Base-by-base conservation (phyloP, 768 basidiomycete genomes). In the Sistotremastrum niveocremeum region DNA sequence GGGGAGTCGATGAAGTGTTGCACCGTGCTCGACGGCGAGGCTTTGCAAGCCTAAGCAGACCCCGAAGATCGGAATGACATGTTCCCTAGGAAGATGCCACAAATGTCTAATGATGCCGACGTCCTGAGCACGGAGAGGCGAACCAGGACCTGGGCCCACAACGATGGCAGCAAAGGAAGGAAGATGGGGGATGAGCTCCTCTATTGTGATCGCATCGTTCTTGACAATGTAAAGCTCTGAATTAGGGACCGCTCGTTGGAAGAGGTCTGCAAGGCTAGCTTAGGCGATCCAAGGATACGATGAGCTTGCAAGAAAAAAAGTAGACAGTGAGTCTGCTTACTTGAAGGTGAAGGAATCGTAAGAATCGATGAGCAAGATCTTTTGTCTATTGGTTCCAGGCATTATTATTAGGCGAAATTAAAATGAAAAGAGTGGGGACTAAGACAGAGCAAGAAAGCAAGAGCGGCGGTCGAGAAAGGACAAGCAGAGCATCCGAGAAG, bases 321-420 rank as follows among this genome's bases (percentile, higher is more conserved):
- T 28, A 8, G 34, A 39, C 5, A 32, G 37, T 30, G 39, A 11
- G 10, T 8, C 2, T n/a, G 69, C 81, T 48, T 46, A 86, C 85
- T 88, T 89, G 74, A 75, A 74, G n/a, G 86, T 84, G 61, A 88
- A 89, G 2, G 85, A 87, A 60, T 88, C 86, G 52, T 88, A 86
- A 0, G 85, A 88, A 58, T 87, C 86, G 32, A 88, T 69, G 40
- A 89, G 67, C 32, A 88, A 68, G 41, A 89, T 65, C 34, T 44
- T 48, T 33, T 20, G 20, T 20, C 20, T 20, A 20, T 20, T 20
- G 20, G 20, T 20, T 20, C 20, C 20, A 20, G 20, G 20, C 20
- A 20, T 20, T 20, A 20, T 20, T 20, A 20, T 20, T 20, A 20
- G 20, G 20, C 20, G 20, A 20, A 20, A 20, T 20, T 20, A 20